These are phyloP conservation scores for Silene coronaria DNA, from an alignment of 179 eudicot genomes.

Conservation along the genomic window DNA sequence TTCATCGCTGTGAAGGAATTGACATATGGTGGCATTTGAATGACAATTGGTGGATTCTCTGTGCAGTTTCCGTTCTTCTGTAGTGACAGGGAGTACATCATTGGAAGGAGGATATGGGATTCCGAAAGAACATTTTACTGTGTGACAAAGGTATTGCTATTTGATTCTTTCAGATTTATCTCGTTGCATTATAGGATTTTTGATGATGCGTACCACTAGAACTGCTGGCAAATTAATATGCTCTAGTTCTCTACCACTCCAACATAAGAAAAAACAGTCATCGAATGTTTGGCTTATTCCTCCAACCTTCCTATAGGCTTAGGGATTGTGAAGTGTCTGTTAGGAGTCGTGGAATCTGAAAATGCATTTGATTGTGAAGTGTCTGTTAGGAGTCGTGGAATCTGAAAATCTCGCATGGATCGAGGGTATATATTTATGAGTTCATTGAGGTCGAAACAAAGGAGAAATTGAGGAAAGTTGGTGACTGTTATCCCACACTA, in stretches of 20 bases:
- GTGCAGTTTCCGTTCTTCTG: constrained; percentile 95
- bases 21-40: constrained; percentile 1
- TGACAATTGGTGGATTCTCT: constrained; percentile 11
- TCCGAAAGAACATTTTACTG: constrained; percentile 72
- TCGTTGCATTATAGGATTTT: not conserved
- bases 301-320: not conserved
- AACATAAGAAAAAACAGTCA: not conserved
- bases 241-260: too few relatives aligned
- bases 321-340: not conserved
- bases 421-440: too few relatives aligned
- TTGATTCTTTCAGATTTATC: not conserved
- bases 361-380: not conserved
- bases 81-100: constrained; percentile 84
- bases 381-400: not conserved
- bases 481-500: too few relatives aligned
- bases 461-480: too few relatives aligned
- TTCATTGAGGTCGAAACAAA: too few relatives aligned
- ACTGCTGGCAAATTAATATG: not conserved
- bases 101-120: constrained; percentile 93
- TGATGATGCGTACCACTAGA: not conserved
- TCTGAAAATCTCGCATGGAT: not conserved
- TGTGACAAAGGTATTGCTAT: constrained; percentile 70
- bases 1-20: constrained; percentile 1
- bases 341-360: not conserved
- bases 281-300: not conserved